Percentiles rank a stretch among this genome's conserved stretches.
These are phyloP conservation scores for Camellia japonica DNA, from an alignment of 148 eudicot species.

Conservation along the genomic window DNA sequence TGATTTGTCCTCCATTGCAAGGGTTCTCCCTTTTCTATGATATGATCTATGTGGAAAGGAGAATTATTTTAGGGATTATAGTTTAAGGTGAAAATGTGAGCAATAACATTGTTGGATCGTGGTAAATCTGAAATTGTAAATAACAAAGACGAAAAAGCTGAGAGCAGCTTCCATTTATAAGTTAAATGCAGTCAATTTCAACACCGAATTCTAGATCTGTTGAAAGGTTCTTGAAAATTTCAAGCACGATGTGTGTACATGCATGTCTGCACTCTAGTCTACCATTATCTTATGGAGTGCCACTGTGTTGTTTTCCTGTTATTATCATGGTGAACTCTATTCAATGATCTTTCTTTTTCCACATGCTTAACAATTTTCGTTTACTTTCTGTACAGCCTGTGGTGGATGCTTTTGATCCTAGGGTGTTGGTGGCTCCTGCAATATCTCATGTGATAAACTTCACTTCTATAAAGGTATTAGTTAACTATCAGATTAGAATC, in stretches of 20 bases:
- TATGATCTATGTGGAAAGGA: neutral
- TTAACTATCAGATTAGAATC: neutral
- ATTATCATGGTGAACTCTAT: neutral
- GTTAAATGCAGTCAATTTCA: neutral
- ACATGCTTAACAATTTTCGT: neutral
- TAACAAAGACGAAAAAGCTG: neutral
- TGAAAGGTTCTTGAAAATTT: neutral
- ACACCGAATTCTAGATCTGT: neutral
- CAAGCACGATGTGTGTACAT: neutral
- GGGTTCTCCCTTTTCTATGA: neutral
- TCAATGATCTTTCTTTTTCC: neutral
- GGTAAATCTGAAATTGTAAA: neutral
- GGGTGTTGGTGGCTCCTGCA: conserved; percentile 93
- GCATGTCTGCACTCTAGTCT: neutral
- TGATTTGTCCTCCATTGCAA: neutral
- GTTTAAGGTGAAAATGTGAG: conserved; percentile 6
- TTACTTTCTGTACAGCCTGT: conserved; percentile 64
- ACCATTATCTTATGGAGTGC: no score
- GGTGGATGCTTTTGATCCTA: conserved; percentile 98
- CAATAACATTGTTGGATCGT: neutral
- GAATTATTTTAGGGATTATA: neutral
- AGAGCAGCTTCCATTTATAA: neutral
- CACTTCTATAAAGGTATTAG: conserved; percentile 68
- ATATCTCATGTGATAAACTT: conserved; percentile 79
- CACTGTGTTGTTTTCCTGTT: neutral